Base-by-base conservation (phyloP, 345 rosid species). In the Linum tenue region DNA sequence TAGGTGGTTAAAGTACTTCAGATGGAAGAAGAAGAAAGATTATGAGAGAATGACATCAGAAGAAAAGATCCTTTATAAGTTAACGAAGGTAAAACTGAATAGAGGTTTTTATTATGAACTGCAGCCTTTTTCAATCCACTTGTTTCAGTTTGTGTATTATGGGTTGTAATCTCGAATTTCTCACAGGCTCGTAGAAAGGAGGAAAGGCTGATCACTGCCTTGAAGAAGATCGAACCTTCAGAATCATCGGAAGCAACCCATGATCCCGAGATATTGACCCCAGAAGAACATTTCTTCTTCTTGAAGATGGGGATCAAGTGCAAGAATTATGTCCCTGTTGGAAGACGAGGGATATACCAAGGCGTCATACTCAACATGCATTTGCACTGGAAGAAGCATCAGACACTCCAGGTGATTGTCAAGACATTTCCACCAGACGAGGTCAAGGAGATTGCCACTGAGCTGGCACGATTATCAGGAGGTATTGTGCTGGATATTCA, bases 321-420 rank as follows among this genome's bases (percentile, higher is more conserved):
- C 77, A 94, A 90, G 82, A 94, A 94, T 50, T 90, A 94, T n/a
- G 99, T 94, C 37, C 97, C 99, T 0, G 81, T 94, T 2, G 97
- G 96, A 50, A 86, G 95, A 69, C 75, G 96, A 12, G 97, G 99
- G 37, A 83, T 94, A 55, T 94, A 90, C 80, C 97, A 94, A 70
- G 96, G 99, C 67, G 97, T 94, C 56, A 90, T 90, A 73, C 78
- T 94, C 61, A 94, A 94, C 78, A 94, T 94, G 99, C 99, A 94
- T 73, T 83, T 94, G 78, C 99, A 90, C 68, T 94, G 99, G 99
- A 90, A 90, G 92, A 94, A 90, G 69, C 97, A 88, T 77, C 97
- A 94, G 78, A 88, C 95, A 11, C 56, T 94, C 66, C 67, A 90
- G 78, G 99, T 94, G 64, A 72, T 85, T 17, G 92, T 90, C 60